Evolutionary conservation across 306 rosid genomes (phyloP).

Genomic region (Lupinus albus): DNA sequence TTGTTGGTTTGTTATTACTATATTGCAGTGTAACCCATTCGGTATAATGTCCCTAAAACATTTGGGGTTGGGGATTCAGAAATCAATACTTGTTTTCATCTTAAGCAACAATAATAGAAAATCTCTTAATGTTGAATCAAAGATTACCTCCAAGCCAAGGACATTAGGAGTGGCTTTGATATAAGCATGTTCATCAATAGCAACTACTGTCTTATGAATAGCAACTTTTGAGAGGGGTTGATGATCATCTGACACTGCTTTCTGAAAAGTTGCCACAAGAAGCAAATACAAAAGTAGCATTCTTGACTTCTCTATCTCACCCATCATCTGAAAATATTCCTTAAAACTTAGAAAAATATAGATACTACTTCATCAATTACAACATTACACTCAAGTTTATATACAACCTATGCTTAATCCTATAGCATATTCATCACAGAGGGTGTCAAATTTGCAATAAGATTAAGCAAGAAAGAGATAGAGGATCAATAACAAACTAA

Average conservation of each 20-base stretch:
- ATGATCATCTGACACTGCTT: conserved; percentile 59
- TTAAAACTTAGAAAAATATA: background rate
- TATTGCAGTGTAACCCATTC: conserved; percentile 71
- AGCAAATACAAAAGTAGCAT: conserved; percentile 43
- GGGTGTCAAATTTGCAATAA: background rate
- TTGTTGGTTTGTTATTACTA: conserved; percentile 63
- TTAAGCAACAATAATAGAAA: background rate
- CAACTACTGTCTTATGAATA: conserved; percentile 56
- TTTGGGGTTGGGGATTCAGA: background rate
- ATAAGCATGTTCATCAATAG: conserved; percentile 55
- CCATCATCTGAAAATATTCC: conserved; percentile 38
- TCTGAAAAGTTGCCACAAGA: conserved; percentile 45
- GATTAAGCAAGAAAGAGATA: background rate
- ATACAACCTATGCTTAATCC: too few relatives aligned
- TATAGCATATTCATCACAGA: too few relatives aligned
- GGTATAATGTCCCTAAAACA: conserved; percentile 65
- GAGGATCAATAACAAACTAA: background rate
- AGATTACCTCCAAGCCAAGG: conserved; percentile 67
- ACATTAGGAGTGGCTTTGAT: conserved; percentile 61
- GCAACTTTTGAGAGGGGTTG: conserved; percentile 74
- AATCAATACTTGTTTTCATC: conserved; percentile 14
- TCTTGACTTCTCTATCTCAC: conserved; percentile 38
- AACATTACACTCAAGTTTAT: too few relatives aligned
- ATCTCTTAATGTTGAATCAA: background rate
- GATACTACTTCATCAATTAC: background rate